phyloP scores from a whole-genome alignment of 805 yeast genomes.

The Wickerhamomyces alni region DNA sequence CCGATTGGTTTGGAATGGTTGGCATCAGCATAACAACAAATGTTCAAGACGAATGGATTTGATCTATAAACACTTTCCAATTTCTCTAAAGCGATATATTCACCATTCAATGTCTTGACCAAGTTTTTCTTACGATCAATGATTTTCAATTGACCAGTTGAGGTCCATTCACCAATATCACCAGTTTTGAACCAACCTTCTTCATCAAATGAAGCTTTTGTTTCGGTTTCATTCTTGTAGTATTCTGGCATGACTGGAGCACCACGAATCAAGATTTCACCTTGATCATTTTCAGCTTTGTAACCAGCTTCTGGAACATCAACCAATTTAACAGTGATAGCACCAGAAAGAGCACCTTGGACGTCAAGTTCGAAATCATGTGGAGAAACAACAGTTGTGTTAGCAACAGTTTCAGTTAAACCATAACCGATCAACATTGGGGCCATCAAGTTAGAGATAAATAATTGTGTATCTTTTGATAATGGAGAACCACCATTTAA shows the following conservation, averaged over 20 bases:
- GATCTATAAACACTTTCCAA: conserved; percentile 89
- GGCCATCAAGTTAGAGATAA: conserved; percentile 67
- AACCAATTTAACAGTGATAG: conserved; percentile 80
- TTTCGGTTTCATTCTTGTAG: conserved; percentile 79
- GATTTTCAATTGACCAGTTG: conserved; percentile 70
- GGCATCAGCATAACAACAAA: conserved; percentile 91
- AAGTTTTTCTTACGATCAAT: conserved; percentile 95
- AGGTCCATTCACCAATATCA: conserved; percentile 92
- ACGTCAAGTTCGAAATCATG: conserved; percentile 62
- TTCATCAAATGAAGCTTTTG: conserved; percentile 59
- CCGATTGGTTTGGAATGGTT: conserved; percentile 88
- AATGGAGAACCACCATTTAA: conserved; percentile 94
- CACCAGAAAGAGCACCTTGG: conserved; percentile 78
- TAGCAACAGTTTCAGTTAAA: conserved; percentile 93
- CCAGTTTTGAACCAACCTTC: conserved; percentile 96
- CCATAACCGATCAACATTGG: conserved; percentile 96
- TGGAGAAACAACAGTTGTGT: conserved; percentile 65
- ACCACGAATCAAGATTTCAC: conserved; percentile 84
- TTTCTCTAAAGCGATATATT: conserved; percentile 94
- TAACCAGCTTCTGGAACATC: conserved; percentile 92
- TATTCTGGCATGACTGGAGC: conserved; percentile 68
- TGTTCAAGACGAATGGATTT: conserved; percentile 64
- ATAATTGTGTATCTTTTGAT: conserved; percentile 73
- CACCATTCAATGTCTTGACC: conserved; percentile 95
- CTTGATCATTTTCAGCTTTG: conserved; percentile 84